phyloP scores from a whole-genome alignment of 2,329 filamentous ascomycete genomes.

The Ustilaginoidea virens region DNA sequence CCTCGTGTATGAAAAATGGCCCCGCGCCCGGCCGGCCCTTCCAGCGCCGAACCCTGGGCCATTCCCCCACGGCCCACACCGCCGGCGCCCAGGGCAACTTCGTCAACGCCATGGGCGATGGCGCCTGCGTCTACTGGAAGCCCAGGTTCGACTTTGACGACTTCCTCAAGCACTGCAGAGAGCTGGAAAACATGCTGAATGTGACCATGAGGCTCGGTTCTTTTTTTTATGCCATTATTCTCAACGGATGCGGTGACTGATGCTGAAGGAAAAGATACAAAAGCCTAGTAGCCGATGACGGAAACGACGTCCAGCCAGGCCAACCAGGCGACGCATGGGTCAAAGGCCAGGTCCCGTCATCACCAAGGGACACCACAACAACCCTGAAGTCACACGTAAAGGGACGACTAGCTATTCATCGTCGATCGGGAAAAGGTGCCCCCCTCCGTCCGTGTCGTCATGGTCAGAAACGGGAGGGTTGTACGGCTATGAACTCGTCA shows the following conservation, averaged over 20 bases:
- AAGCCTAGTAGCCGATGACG: conserved; percentile 23
- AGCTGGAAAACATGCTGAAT: conserved; percentile 30
- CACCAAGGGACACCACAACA: conserved; percentile 57
- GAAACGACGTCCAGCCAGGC: conserved; percentile 21
- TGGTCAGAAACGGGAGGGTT: not conserved
- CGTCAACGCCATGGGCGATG: conserved; percentile 23
- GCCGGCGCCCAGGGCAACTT: conserved; percentile 30
- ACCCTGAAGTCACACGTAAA: conserved; percentile 46
- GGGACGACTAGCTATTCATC: conserved; percentile 54
- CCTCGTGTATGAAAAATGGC: conserved; percentile 14
- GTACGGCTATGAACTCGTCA: conserved; percentile 34
- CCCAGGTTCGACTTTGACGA: conserved; percentile 37
- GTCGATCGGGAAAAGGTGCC: conserved; percentile 59
- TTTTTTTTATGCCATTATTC: not conserved
- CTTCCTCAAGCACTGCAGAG: conserved; percentile 36
- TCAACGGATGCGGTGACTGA: not conserved
- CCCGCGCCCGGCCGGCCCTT: conserved; percentile 11
- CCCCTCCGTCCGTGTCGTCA: not conserved
- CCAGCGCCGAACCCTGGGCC: conserved; percentile 21
- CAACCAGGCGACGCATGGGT: conserved; percentile 47
- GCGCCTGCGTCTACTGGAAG: conserved; percentile 45
- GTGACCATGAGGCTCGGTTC: conserved; percentile 11
- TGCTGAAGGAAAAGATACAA: conserved; percentile 1
- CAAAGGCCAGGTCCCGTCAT: conserved; percentile 56
- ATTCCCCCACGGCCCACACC: conserved; percentile 30